Conservation (phyloP, 2,329 filamentous ascomycete species). For the Penicillium sp. region DNA sequence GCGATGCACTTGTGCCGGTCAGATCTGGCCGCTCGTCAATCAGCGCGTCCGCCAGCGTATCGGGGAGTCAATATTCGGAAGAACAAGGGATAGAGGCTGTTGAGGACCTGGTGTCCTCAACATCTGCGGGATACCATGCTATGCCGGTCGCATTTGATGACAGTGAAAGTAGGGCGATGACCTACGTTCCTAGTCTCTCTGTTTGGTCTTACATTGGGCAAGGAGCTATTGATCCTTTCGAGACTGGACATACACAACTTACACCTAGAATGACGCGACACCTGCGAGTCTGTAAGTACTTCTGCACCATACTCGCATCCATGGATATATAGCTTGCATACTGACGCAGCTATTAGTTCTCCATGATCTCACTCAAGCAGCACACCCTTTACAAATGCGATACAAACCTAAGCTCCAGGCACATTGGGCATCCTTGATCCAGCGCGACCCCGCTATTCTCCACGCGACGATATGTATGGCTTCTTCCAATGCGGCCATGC, state of each 20-base stretch:
- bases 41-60: conserved; percentile 1
- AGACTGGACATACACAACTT: conserved; percentile 34
- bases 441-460: conserved; percentile 35
- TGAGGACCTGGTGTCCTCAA: conserved; percentile 10
- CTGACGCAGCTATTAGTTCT: conserved; percentile 28
- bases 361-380: conserved; percentile 35
- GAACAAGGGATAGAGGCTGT: conserved; percentile 13
- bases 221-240: conserved; percentile 37
- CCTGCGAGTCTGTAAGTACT: conserved; percentile 35
- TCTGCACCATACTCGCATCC: neutral
- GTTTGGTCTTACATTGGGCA: conserved; percentile 31
- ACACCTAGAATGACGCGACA: conserved; percentile 39
- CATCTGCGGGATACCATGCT: conserved; percentile 7
- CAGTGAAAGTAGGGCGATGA: conserved; percentile 13
- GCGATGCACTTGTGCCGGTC: conserved; percentile 11
- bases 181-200: conserved; percentile 10
- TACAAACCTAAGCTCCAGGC: conserved; percentile 34
- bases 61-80: conserved; percentile 10
- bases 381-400: conserved; percentile 36
- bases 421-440: conserved; percentile 38
- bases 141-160: conserved; percentile 15
- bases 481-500: conserved; percentile 36
- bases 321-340: conserved; percentile 1
- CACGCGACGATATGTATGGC: conserved; percentile 40
- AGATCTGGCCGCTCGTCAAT: conserved; percentile 6